Evolutionary conservation across 345 rosid species (phyloP).

Genomic region (Nasturtium officinale): DNA sequence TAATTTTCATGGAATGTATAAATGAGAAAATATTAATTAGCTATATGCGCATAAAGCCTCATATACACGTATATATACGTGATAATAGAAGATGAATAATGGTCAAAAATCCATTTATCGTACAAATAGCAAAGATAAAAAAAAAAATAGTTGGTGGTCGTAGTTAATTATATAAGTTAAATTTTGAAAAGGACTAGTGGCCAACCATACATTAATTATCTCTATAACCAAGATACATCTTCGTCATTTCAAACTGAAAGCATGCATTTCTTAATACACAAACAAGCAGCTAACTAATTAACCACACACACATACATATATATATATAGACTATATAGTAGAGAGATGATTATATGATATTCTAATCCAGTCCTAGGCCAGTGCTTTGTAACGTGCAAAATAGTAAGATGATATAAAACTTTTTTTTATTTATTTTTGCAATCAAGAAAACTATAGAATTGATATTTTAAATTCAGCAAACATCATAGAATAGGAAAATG

Average conservation of each 20-base stretch:
- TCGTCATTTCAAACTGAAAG: neutral
- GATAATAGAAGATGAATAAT: neutral
- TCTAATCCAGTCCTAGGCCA: neutral
- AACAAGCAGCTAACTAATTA: neutral
- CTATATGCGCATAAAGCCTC: neutral
- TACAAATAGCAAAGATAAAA: neutral
- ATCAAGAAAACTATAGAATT: neutral
- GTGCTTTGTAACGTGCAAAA: slow-evolving; percentile 9
- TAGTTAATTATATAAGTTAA: slow-evolving; percentile 8
- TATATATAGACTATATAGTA: neutral
- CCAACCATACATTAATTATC: slow-evolving; percentile 32
- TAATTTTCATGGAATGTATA: neutral
- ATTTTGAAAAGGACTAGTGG: slow-evolving; percentile 31
- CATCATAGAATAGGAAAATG: neutral
- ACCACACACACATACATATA: too few relatives aligned
- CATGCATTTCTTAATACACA: neutral
- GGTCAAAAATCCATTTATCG: slow-evolving; percentile 20
- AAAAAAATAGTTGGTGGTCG: slow-evolving; percentile 9
- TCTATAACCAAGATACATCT: neutral
- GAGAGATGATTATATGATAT: neutral
- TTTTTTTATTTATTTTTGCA: too few relatives aligned
- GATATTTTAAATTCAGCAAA: neutral
- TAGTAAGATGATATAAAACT: slow-evolving; percentile 25
- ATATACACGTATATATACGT: neutral
- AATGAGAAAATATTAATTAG: neutral